Evolutionary conservation across 176 grass and related monocot genomes (phyloP).

Genomic region (Hordeum vulgare): MorexV3_pseudomolecules_assembly NC_058519.1:372408853-372409352

Average conservation of each 20-base stretch:
- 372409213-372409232: too few relatives aligned
- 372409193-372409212: too few relatives aligned
- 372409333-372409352: not conserved
- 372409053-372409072: not conserved
- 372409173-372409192: too few relatives aligned
- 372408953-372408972: not conserved
- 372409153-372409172: too few relatives aligned
- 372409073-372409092: not conserved
- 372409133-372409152: too few relatives aligned
- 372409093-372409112: too few relatives aligned
- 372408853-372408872: conserved; percentile 28
- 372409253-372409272: too few relatives aligned
- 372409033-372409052: not conserved
- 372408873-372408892: not conserved
- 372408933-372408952: not conserved
- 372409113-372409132: too few relatives aligned
- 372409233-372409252: too few relatives aligned
- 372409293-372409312: too few relatives aligned
- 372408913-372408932: not conserved
- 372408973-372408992: not conserved
- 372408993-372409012: not conserved
- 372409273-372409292: too few relatives aligned
- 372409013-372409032: not conserved
- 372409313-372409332: too few relatives aligned
- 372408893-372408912: not conserved